phyloP scores from a whole-genome alignment of 2,329 filamentous ascomycete genomes.

The Scedosporium boydii region DNA sequence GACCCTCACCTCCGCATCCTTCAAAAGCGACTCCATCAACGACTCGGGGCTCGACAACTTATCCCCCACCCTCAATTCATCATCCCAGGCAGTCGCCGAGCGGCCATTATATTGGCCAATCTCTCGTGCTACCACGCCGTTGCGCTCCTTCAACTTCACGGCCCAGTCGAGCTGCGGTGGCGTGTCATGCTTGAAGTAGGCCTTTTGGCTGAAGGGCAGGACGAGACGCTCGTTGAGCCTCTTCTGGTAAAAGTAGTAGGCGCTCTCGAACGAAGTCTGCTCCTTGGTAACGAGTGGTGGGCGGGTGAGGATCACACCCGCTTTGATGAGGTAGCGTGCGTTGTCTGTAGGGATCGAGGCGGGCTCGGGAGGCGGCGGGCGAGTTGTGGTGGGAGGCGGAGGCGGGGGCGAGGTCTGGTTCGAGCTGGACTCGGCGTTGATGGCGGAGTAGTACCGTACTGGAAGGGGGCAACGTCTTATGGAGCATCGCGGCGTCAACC shows the following conservation, averaged over 20 bases:
- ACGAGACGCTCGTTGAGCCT: conserved; percentile 88
- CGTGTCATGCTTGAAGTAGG: conserved; percentile 92
- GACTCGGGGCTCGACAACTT: conserved; percentile 52
- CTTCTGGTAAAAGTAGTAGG: conserved; percentile 95
- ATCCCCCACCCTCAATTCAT: conserved; percentile 75
- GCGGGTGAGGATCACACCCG: conserved; percentile 76
- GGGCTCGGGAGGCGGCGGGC: conserved; percentile 9
- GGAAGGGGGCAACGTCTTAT: conserved; percentile 2
- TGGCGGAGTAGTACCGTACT: conserved; percentile 21
- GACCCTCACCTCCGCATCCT: conserved; percentile 61
- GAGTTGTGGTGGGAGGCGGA: conserved; percentile 10
- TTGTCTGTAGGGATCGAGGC: conserved; percentile 7
- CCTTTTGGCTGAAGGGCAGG: conserved; percentile 77
- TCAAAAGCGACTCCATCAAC: conserved; percentile 59
- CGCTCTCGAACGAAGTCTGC: conserved; percentile 79
- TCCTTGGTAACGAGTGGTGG: conserved; percentile 78
- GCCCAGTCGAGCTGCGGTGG: conserved; percentile 83
- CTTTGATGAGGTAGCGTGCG: conserved; percentile 37
- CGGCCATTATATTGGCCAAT: conserved; percentile 74
- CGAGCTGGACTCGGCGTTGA: conserved; percentile 14
- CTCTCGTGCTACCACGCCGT: conserved; percentile 68
- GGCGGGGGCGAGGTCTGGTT: conserved; percentile 11
- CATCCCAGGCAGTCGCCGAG: conserved; percentile 70
- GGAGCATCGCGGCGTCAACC: conserved; percentile 2
- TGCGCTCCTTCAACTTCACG: conserved; percentile 67